Percentiles rank a stretch among this genome's conserved stretches.
phyloP scores from a whole-genome alignment of 2,329 filamentous ascomycete species.

The Aspergillus eucalypticola region DNA sequence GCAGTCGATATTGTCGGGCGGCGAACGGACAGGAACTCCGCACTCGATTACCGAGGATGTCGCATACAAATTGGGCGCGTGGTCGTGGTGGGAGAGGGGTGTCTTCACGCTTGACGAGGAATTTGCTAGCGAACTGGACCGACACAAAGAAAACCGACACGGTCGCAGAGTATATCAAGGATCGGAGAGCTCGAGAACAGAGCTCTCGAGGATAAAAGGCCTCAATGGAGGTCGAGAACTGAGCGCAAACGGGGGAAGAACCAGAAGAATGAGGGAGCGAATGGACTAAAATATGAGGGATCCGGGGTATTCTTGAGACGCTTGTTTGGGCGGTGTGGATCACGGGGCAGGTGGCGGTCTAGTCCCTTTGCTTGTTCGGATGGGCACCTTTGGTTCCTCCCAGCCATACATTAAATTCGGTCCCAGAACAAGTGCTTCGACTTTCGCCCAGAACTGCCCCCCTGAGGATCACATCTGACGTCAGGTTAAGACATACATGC shows the following conservation, averaged over 20 bases:
- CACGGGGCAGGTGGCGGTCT: slow-evolving; percentile 16
- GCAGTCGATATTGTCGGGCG: background rate
- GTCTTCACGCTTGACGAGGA: background rate
- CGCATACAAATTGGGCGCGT: slow-evolving; percentile 19
- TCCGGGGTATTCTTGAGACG: slow-evolving; percentile 10
- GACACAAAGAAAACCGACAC: background rate
- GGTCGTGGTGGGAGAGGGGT: slow-evolving; percentile 3
- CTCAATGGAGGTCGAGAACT: background rate
- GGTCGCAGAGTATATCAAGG: background rate
- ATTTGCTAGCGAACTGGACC: background rate
- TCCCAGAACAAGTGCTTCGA: background rate
- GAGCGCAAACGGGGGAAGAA: background rate
- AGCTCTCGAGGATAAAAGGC: background rate
- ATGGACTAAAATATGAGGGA: background rate
- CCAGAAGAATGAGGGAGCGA: background rate
- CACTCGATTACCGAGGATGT: slow-evolving; percentile 14
- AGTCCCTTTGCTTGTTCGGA: slow-evolving; percentile 1
- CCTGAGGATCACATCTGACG: slow-evolving; percentile 9
- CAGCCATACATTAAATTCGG: background rate
- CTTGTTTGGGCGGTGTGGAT: slow-evolving; percentile 26
- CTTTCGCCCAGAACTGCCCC: background rate
- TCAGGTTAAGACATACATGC: slow-evolving; percentile 10
- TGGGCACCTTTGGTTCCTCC: background rate
- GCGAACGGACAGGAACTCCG: background rate
- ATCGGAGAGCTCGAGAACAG: background rate